Conservation (phyloP, 2,329 filamentous ascomycete species). For the Escovopsis sp. region DNA sequence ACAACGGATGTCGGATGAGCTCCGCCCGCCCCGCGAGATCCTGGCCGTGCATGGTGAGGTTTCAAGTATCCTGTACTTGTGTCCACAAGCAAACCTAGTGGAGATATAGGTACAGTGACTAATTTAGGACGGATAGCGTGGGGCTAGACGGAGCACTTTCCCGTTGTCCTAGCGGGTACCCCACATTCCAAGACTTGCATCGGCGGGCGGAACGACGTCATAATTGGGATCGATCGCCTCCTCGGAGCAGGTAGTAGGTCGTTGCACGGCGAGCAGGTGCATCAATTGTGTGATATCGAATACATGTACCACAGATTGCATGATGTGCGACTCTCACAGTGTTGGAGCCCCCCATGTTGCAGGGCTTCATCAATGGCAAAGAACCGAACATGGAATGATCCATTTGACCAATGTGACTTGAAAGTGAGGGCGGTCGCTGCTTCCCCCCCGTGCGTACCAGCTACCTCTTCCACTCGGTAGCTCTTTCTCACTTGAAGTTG, state of each 20-base stretch:
- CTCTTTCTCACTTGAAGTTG: not conserved
- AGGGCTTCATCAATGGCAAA: not conserved
- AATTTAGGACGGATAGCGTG: too few relatives aligned
- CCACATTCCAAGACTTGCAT: conserved; percentile 1
- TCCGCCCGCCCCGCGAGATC: too few relatives aligned
- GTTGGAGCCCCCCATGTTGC: not conserved
- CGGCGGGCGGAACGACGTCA: conserved; percentile 8
- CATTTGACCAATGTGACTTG: too few relatives aligned
- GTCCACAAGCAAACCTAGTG: too few relatives aligned
- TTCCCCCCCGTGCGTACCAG: too few relatives aligned
- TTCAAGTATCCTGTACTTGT: too few relatives aligned
- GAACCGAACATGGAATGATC: not conserved
- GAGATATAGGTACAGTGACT: too few relatives aligned
- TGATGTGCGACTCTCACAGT: not conserved
- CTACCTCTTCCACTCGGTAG: too few relatives aligned
- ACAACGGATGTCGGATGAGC: too few relatives aligned
- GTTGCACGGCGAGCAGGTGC: not conserved
- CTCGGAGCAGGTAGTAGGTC: not conserved
- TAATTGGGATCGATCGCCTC: not conserved
- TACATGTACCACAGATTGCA: not conserved
- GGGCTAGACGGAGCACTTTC: too few relatives aligned
- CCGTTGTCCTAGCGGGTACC: not conserved
- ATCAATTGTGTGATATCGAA: not conserved
- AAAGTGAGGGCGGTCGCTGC: too few relatives aligned
- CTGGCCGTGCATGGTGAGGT: too few relatives aligned